Base-by-base conservation (phyloP, 305 asterid genomes). In the Fraxinus sp. region DNA sequence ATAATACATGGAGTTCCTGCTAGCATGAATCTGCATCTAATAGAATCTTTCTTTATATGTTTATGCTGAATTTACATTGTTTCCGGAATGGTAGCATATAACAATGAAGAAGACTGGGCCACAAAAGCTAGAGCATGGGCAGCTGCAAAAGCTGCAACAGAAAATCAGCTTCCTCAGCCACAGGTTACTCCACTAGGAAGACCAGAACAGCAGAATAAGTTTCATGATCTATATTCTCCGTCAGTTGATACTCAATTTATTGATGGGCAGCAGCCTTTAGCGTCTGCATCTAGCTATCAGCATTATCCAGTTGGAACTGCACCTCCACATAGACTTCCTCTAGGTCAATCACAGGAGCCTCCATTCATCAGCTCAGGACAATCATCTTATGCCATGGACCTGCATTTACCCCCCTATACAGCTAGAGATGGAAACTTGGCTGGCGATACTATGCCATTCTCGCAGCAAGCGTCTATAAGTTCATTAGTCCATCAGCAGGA, bases 41-140 rank as follows among this genome's bases (percentile, higher is more conserved):
- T 55, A 14, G 44, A 32, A 35, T 73, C 72, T 78, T 81, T 62
- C 59, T 68, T 79, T 64, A 68, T 33, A 62, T 70, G 30, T 74
- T 22, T 73, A 66, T 81, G 39, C 80, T 81, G 78, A 36, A 62
- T 70, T 55, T 55, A 14, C 79, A 28, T 73, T 22, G 76, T 14
- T 82, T 85, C 66, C 83, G 80, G 83, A 75, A 83, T 78, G 87
- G 88, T 85, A 91, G 95, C 92, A 74, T 86, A 87, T 83, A 91
- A 81, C 87, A 90, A 91, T 62, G 97, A 91, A 88, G 95, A 94
- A 83, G 98, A 88, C 85, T 96, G 99, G 99, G 99, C 97, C 57
- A 97, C 97, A 81, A 96, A 90, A 90, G 99, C 99, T 79, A 89
- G 94, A 86, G 99, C 98, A 62, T 96, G 98, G 98, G 97, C 98